A percentile compares a stretch with the other conserved stretches of the same genome.
Evolutionary conservation across 495 filamentous ascomycete species (phyloP).

Genomic region (Penicillium manginii): DNA sequence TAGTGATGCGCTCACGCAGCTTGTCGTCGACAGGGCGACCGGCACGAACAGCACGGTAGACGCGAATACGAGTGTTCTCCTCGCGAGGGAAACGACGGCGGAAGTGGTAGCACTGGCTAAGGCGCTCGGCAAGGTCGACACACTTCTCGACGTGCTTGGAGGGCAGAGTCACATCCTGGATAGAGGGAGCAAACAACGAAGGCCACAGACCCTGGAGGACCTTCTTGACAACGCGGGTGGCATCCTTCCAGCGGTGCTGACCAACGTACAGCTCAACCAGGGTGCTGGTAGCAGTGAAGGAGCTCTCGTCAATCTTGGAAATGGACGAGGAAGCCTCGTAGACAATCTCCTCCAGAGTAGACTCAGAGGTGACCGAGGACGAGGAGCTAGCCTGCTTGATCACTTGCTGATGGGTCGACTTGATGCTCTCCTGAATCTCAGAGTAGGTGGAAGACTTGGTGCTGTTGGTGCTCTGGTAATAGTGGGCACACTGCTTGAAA

Average conservation of each 20-base stretch:
- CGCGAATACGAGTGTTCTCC: slow-evolving; percentile 38
- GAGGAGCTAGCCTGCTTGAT: slow-evolving; percentile 29
- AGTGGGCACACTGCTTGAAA: slow-evolving; percentile 37
- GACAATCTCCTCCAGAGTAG: slow-evolving; percentile 37
- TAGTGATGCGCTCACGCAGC: slow-evolving; percentile 31
- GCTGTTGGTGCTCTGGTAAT: slow-evolving; percentile 31
- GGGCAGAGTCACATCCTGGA: slow-evolving; percentile 39
- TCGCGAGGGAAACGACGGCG: slow-evolving; percentile 39
- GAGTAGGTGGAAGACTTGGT: slow-evolving; percentile 32
- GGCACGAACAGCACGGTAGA: slow-evolving; percentile 36
- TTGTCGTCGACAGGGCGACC: slow-evolving; percentile 37
- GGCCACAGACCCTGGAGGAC: slow-evolving; percentile 40
- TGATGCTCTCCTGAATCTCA: slow-evolving; percentile 36
- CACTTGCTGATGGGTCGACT: slow-evolving; percentile 29
- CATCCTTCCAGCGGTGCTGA: slow-evolving; percentile 45
- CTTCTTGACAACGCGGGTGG: slow-evolving; percentile 38
- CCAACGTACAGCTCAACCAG: slow-evolving; percentile 34
- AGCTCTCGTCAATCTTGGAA: slow-evolving; percentile 30
- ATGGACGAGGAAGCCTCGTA: slow-evolving; percentile 34
- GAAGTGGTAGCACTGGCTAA: slow-evolving; percentile 40
- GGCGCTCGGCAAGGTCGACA: slow-evolving; percentile 34
- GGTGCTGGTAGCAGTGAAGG: slow-evolving; percentile 32
- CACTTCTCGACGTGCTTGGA: slow-evolving; percentile 29
- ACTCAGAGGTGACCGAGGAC: slow-evolving; percentile 32
- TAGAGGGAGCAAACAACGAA: slow-evolving; percentile 34